Evolutionary conservation across 371 early-diverging fungal species (phyloP).

Genomic region (Mucor velutinosus): DNA sequence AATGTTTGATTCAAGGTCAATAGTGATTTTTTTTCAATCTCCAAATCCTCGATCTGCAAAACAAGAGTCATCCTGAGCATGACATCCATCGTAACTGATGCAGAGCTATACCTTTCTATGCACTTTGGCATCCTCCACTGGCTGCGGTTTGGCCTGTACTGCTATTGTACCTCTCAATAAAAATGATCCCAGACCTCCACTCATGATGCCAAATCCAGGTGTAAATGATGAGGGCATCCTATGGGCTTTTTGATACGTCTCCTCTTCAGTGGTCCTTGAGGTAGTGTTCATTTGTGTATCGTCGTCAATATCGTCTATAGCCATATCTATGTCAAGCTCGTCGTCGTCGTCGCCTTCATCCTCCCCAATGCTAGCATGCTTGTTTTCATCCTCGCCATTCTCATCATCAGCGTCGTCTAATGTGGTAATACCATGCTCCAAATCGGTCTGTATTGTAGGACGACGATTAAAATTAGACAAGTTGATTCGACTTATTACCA

Average conservation of each 20-base stretch:
- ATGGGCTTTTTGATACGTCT: neutral
- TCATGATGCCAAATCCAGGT: constrained; percentile 13
- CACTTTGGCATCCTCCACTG: constrained; percentile 41
- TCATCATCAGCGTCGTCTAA: constrained; percentile 1
- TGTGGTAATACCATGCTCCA: constrained; percentile 6
- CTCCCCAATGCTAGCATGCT: neutral
- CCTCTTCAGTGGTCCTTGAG: neutral
- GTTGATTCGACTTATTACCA: constrained; percentile 30
- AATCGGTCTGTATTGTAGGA: neutral
- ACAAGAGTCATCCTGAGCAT: neutral
- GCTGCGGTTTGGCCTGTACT: neutral
- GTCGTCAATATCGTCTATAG: constrained; percentile 7
- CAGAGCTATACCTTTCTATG: constrained; percentile 36
- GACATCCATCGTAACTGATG: neutral
- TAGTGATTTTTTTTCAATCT: constrained; percentile 54
- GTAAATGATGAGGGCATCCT: constrained; percentile 10
- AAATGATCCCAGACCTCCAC: constrained; percentile 22
- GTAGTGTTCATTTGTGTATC: neutral
- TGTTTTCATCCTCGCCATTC: neutral
- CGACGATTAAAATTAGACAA: constrained; percentile 12
- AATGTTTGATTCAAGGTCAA: constrained; percentile 47
- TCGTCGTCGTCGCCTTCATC: constrained; percentile 2
- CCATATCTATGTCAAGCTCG: neutral
- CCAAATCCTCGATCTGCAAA: constrained; percentile 52
- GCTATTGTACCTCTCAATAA: constrained; percentile 20